These are phyloP conservation scores for Eucalyptus melliodora DNA, from an alignment of 345 rosid genomes.

Conservation along the genomic window DNA sequence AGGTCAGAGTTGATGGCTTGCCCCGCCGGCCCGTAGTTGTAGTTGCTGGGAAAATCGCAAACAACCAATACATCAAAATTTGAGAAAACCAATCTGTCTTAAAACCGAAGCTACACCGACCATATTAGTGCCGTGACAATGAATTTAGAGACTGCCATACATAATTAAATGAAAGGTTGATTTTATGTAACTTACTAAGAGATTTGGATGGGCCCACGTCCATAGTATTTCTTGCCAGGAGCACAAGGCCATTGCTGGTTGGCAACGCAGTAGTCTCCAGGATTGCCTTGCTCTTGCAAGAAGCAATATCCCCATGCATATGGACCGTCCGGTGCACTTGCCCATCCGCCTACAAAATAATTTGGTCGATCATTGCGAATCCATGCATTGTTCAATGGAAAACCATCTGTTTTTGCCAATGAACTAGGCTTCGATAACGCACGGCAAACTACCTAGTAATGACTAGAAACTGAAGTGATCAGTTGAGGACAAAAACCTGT, in stretches of 20 bases:
- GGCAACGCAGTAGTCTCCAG: not conserved
- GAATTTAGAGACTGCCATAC: not conserved
- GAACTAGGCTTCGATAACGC: not conserved
- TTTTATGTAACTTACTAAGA: not conserved
- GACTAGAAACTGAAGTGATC: not conserved
- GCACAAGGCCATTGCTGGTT: constrained; percentile 2
- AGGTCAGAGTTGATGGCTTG: not conserved
- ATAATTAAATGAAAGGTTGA: not conserved
- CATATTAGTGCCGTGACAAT: not conserved
- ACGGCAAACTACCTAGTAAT: not conserved
- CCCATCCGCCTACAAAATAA: not conserved
- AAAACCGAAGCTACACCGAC: not conserved
- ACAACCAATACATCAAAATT: not conserved
- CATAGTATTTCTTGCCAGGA: constrained; percentile 1
- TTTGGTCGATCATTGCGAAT: not conserved
- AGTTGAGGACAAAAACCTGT: not conserved
- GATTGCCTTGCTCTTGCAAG: not conserved
- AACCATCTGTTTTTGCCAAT: not conserved
- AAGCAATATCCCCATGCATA: constrained; percentile 9
- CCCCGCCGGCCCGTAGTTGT: constrained; percentile 4
- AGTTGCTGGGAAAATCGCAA: not conserved
- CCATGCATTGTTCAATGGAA: not conserved
- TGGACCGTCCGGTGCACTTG: constrained; percentile 5
- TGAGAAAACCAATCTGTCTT: not conserved
- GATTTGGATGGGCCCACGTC: constrained; percentile 5